phyloP scores from a whole-genome alignment of 257 asterid species.

The Primulina huaijiensis region DNA sequence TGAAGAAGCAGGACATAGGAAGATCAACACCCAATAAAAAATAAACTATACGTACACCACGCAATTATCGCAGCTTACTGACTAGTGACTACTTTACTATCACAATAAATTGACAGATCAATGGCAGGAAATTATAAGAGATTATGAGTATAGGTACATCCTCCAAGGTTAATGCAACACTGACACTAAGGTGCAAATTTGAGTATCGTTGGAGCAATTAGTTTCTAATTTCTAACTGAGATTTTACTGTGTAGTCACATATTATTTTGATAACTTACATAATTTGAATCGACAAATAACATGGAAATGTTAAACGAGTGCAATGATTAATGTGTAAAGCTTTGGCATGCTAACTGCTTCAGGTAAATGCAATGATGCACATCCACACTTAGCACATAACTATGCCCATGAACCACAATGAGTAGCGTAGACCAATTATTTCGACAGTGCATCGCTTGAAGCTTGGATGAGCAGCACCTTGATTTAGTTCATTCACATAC shows the following conservation, averaged over 20 bases:
- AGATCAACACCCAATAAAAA: background rate
- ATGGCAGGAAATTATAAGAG: background rate
- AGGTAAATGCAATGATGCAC: background rate
- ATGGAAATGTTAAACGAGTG: background rate
- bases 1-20: background rate
- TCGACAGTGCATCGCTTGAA: background rate
- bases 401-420: background rate
- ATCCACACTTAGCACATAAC: background rate
- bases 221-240: background rate
- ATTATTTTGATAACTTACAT: too few relatives aligned
- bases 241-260: background rate
- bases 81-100: background rate
- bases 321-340: background rate
- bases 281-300: too few relatives aligned
- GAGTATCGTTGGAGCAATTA: background rate
- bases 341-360: background rate
- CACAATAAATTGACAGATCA: background rate
- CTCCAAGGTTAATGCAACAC: background rate
- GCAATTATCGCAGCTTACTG: background rate
- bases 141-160: background rate
- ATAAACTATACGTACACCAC: background rate
- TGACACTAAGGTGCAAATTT: background rate
- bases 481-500: background rate
- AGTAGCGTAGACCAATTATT: background rate
- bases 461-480: background rate